Conservation (phyloP, 1,284 basidiomycete genomes). For the Uromyces viciae-fabae region DNA sequence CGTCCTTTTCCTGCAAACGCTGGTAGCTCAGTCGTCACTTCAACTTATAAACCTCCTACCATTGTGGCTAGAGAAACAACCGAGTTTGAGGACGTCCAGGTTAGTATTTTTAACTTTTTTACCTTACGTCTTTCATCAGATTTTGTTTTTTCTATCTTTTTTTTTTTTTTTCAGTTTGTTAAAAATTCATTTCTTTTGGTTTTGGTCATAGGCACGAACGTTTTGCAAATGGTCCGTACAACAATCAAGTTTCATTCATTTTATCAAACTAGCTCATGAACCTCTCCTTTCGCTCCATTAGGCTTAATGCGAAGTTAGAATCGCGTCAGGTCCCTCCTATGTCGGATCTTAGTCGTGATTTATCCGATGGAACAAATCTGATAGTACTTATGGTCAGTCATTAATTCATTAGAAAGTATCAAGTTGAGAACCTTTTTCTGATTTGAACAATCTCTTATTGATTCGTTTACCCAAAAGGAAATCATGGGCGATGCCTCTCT, state of each 20-base stretch:
- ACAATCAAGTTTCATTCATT: background rate
- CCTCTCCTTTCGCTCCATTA: slow-evolving; percentile 47
- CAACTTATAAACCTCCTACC: slow-evolving; percentile 39
- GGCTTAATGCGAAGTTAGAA: slow-evolving; percentile 95
- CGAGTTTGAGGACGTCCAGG: slow-evolving; percentile 62
- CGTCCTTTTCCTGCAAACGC: slow-evolving; percentile 38
- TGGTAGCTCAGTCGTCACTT: slow-evolving; percentile 35
- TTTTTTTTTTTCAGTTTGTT: background rate
- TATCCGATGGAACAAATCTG: slow-evolving; percentile 88
- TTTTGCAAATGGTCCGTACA: slow-evolving; percentile 82
- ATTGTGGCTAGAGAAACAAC: slow-evolving; percentile 30
- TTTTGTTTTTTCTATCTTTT: background rate
- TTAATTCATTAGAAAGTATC: too few species aligned
- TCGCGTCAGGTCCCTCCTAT: slow-evolving; percentile 79
- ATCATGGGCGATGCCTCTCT: slow-evolving; percentile 68
- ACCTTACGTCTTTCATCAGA: background rate
- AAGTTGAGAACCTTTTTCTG: too few species aligned
- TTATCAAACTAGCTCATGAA: background rate
- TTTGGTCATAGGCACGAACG: slow-evolving; percentile 56
- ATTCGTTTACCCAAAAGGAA: slow-evolving; percentile 54
- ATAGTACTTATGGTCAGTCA: slow-evolving; percentile 61
- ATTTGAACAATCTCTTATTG: background rate
- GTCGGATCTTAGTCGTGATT: slow-evolving; percentile 80
- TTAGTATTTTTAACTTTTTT: slow-evolving; percentile 51
- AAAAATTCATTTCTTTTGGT: background rate